Evolutionary conservation across 2,329 filamentous ascomycete species (phyloP).

Genomic region (Cercospora zeae-maydis): DNA sequence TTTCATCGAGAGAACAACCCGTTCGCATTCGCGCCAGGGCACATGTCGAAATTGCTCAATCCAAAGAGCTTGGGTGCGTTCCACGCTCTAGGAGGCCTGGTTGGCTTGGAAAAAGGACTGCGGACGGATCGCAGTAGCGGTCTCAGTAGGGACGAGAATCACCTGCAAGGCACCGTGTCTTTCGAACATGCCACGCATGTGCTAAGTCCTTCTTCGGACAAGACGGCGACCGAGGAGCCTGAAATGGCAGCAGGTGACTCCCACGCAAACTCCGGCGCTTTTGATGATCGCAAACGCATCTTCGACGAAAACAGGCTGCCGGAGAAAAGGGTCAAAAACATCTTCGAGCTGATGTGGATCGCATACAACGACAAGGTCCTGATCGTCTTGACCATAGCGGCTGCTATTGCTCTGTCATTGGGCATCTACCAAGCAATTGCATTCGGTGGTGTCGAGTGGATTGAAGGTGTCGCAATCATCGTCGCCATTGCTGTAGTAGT

Average conservation of each 20-base stretch:
- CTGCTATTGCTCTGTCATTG: constrained; percentile 68
- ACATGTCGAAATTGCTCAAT: constrained; percentile 76
- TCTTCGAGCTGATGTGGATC: constrained; percentile 72
- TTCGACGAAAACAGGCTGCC: constrained; percentile 69
- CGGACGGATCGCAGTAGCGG: constrained; percentile 63
- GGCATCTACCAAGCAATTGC: constrained; percentile 64
- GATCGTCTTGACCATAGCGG: constrained; percentile 67
- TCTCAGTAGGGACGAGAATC: constrained; percentile 65
- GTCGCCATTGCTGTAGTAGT: constrained; percentile 74
- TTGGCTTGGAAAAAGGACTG: constrained; percentile 69
- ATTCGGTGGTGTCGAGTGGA: constrained; percentile 67
- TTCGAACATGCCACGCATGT: constrained; percentile 59
- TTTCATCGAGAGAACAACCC: constrained; percentile 74
- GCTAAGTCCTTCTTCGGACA: constrained; percentile 30
- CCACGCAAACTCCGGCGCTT: constrained; percentile 38
- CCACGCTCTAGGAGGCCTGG: constrained; percentile 68
- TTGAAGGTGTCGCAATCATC: constrained; percentile 76
- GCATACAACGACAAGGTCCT: constrained; percentile 79
- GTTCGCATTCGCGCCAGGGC: constrained; percentile 78
- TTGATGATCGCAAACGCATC: constrained; percentile 63
- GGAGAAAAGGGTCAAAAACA: constrained; percentile 65
- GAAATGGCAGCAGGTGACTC: constrained; percentile 17
- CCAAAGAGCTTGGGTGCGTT: constrained; percentile 75
- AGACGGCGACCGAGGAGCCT: constrained; percentile 28
- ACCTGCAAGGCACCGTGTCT: constrained; percentile 60